Base-by-base conservation (phyloP, 2,329 filamentous ascomycete genomes). In the Calycina herbarum region DNA sequence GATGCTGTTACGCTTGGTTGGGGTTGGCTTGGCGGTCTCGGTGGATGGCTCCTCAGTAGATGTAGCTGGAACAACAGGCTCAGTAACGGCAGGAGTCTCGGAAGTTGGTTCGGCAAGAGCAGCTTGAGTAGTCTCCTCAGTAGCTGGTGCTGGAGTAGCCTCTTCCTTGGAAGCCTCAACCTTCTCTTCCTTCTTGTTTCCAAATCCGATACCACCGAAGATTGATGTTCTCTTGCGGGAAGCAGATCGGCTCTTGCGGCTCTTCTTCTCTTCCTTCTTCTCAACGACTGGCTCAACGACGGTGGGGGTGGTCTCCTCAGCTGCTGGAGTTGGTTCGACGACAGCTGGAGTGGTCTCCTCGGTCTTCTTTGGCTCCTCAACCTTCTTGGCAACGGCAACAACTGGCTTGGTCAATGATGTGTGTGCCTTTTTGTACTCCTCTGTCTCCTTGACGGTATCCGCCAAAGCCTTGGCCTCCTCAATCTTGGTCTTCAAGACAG, bases 401-500 rank as follows among this genome's bases (percentile, higher is more conserved):
- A 75, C 73, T 59, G 81, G 78, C 74, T 83, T 82, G 75, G 75
- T 78, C 68, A 74, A 58, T 62, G 64, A 20, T 67, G 70, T 66
- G 66, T 77, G 76, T 72, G 73, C 70, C 76, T 79, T 80, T 88
- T 97, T 97, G 89, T 97, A 99, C 67, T 87, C 86, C 80, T 97
- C 93, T 74, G 88, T 89, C 79, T 89, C 88, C 70, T 86, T 86
- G 73, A 97, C 86, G 64, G 85, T 85, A 70, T 91, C 83, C 75
- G 89, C 89, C 66, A 91, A 82, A 74, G 90, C 89, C 85, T 95
- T 96, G 75, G 93, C 94, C 82, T 96, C 93, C 61, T 88, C 85
- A 62, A 91, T 86, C 84, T 94, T 92, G 75, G 86, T 81, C 86
- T 95, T 93, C 73, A 97, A 79, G 76, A 94, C 90, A 69, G 88